Evolutionary conservation across 495 filamentous ascomycete genomes (phyloP).

Genomic region (Talaromyces adpressus): DNA sequence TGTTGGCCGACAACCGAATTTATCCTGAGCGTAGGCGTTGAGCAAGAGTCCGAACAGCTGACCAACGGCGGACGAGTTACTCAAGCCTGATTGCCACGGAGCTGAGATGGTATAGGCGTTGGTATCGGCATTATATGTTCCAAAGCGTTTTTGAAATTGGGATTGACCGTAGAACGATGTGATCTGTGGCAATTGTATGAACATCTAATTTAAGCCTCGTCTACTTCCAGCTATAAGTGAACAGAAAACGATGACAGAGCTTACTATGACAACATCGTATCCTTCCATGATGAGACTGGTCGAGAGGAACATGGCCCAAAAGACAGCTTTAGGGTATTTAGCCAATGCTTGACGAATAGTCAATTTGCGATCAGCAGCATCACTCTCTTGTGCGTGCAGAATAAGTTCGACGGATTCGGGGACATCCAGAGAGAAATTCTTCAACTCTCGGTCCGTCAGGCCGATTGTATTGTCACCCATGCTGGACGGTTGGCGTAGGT

Average conservation of each 20-base stretch:
- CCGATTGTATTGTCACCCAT: slow-evolving; percentile 9
- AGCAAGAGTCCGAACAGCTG: slow-evolving; percentile 57
- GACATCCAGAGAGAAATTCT: slow-evolving; percentile 16
- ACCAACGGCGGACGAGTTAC: slow-evolving; percentile 48
- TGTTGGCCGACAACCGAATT: slow-evolving; percentile 55
- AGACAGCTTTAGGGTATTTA: slow-evolving; percentile 29
- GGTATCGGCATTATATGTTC: slow-evolving; percentile 15
- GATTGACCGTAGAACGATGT: slow-evolving; percentile 24
- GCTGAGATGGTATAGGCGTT: slow-evolving; percentile 29
- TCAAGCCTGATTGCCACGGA: slow-evolving; percentile 58
- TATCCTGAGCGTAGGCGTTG: slow-evolving; percentile 56
- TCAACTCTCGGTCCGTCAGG: slow-evolving; percentile 17
- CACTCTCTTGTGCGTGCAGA: slow-evolving; percentile 14
- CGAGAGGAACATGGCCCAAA: slow-evolving; percentile 35
- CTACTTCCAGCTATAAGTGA: background rate
- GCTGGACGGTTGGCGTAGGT: background rate
- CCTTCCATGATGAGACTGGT: slow-evolving; percentile 39
- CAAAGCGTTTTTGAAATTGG: slow-evolving; percentile 26
- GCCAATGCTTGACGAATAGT: slow-evolving; percentile 7
- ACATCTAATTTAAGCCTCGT: background rate
- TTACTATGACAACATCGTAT: slow-evolving; percentile 32
- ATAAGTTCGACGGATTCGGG: slow-evolving; percentile 17
- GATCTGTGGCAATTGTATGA: slow-evolving; percentile 11
- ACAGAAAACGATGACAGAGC: background rate
- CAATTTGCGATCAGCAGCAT: slow-evolving; percentile 12